Conservation (phyloP, 768 basidiomycete genomes). For the Rhodocollybia butyracea region DNA sequence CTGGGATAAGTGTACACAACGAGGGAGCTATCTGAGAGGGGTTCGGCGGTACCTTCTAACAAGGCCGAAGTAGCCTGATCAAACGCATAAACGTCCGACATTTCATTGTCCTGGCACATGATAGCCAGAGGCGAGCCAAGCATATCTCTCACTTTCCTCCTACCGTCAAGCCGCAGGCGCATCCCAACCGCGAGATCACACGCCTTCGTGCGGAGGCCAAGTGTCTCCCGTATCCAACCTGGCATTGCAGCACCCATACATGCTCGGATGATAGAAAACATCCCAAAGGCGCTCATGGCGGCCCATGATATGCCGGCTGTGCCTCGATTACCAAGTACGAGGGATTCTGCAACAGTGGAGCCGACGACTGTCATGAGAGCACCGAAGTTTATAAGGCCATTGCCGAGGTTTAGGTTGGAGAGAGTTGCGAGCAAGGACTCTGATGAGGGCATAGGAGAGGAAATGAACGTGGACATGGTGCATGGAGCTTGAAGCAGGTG, state of each 20-base stretch:
- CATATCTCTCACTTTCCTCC: too few relatives aligned
- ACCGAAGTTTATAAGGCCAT: constrained; percentile 13
- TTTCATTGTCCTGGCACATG: too few relatives aligned
- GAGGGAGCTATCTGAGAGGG: constrained; percentile 8
- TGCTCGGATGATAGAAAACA: too few relatives aligned
- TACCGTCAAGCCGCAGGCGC: too few relatives aligned
- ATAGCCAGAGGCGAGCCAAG: too few relatives aligned
- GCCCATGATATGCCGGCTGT: constrained; percentile 22
- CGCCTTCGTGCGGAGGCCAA: too few relatives aligned
- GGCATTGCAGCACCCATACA: too few relatives aligned
- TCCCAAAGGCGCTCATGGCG: too few relatives aligned
- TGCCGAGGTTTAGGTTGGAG: too few relatives aligned
- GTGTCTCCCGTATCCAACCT: too few relatives aligned
- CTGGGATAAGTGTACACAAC: constrained; percentile 14
- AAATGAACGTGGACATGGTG: background rate
- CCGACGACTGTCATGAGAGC: constrained; percentile 23
- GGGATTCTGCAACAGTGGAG: constrained; percentile 21
- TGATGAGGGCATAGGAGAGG: background rate
- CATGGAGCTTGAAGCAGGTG: too few relatives aligned
- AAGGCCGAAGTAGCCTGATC: constrained; percentile 17
- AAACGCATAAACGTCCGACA: constrained; percentile 21
- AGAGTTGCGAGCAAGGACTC: background rate
- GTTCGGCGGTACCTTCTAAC: constrained; percentile 4
- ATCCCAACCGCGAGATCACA: too few relatives aligned
- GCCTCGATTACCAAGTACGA: constrained; percentile 24